Base-by-base conservation (phyloP, 495 filamentous ascomycete species). In the Penicillium samsonianum region DNA sequence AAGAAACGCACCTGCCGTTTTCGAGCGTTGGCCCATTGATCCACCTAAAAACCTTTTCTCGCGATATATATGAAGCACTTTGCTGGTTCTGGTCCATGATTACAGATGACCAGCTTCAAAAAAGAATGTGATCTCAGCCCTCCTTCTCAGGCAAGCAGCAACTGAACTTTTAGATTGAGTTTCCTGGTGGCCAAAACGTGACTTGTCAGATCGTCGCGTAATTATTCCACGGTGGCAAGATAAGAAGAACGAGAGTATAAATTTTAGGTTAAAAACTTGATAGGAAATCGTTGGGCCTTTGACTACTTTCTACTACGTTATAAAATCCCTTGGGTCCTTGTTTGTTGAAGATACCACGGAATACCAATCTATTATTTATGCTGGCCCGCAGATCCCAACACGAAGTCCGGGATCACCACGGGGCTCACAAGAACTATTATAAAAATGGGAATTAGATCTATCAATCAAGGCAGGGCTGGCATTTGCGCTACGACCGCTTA, bases 331-430 rank as follows among this genome's bases (percentile, higher is more conserved):
- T 19, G 42, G 42, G 19, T 44, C 42, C 22, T 35, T 23, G n/a
- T n/a, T n/a, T n/a, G n/a, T n/a, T n/a, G n/a, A n/a, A n/a, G n/a
- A n/a, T n/a, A n/a, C n/a, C n/a, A n/a, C n/a, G n/a, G n/a, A n/a
- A n/a, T n/a, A n/a, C n/a, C n/a, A n/a, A n/a, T n/a, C n/a, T n/a
- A n/a, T n/a, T n/a, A n/a, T n/a, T n/a, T n/a, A n/a, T n/a, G n/a
- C n/a, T 44, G 42, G 25, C 25, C 42, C 20, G 25, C 42, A 22
- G 25, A 22, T 23, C 25, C 42, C 42, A 44, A 23, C 20, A 44
- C 42, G 5, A 25, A 44, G 42, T 44, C 42, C 42, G 19, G 20
- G 42, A 44, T 44, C 20, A 44, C 42, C 42, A 20, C 42, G 42
- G 22, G n/a, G n/a, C n/a, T n/a, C n/a, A n/a, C n/a, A n/a, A n/a